Percentiles rank a stretch among this genome's conserved stretches.
These are phyloP conservation scores for Alloascoidea africana DNA, from an alignment of 805 yeast species.

Conservation along the genomic window DNA sequence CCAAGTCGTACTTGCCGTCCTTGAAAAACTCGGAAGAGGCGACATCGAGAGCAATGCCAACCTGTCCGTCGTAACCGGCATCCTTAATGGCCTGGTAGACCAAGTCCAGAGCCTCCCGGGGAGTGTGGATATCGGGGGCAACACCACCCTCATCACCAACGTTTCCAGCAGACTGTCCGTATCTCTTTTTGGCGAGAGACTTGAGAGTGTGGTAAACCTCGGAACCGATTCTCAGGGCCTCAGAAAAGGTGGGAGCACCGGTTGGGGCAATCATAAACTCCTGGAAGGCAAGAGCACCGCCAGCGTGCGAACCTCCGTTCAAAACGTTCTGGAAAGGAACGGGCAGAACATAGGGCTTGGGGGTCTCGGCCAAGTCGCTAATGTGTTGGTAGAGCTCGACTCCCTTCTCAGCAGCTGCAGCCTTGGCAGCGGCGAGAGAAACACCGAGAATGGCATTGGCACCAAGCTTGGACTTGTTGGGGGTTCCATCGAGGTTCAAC, in stretches of 20 bases:
- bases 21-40: conserved; percentile 97
- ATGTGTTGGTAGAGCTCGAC: conserved; percentile 91
- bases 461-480: conserved; percentile 94
- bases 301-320: conserved; percentile 99
- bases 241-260: conserved; percentile 80
- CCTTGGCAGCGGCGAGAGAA: conserved; percentile 92
- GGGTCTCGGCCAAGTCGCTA: conserved; percentile 64
- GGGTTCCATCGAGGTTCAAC: conserved; percentile 83
- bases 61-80: conserved; percentile 93
- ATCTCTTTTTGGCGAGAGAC: conserved; percentile 81
- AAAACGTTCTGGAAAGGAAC: conserved; percentile 98
- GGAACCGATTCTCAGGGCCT: conserved; percentile 92
- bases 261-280: conserved; percentile 99
- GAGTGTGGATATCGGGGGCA: conserved; percentile 93
- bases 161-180: conserved; percentile 98
- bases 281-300: conserved; percentile 98
- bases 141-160: conserved; percentile 99
- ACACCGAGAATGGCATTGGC: conserved; percentile 99
- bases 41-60: conserved; percentile 86
- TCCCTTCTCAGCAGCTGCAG: conserved; percentile 92
- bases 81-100: conserved; percentile 76
- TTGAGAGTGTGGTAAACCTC: conserved; percentile 97
- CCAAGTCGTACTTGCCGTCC: conserved; percentile 94
- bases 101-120: conserved; percentile 95
- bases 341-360: conserved; percentile 83